Percentiles rank a stretch among this genome's conserved stretches.
phyloP scores from a whole-genome alignment of 345 rosid species.

The Luvunga scandens region DNA sequence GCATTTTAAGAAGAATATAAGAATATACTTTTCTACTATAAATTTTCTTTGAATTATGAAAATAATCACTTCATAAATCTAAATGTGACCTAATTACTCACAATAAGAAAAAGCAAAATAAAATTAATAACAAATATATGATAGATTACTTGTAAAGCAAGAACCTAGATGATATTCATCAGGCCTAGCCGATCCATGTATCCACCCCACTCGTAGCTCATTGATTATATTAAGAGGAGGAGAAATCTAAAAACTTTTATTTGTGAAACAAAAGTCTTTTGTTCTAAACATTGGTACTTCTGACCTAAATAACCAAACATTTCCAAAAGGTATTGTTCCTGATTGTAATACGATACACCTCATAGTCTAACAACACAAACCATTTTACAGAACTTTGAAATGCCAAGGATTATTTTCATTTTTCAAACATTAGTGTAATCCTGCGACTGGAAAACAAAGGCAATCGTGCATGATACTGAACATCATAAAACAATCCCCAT shows the following conservation, averaged over 20 bases:
- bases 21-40: neutral
- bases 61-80: neutral
- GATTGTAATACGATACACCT: neutral
- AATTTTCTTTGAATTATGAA: neutral
- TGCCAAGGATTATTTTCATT: neutral
- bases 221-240: neutral
- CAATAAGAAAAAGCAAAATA: neutral
- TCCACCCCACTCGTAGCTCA: neutral
- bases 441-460: neutral
- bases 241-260: neutral
- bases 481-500: slow-evolving; percentile 2
- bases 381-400: neutral
- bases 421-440: neutral
- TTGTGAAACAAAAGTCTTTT: neutral
- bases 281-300: neutral
- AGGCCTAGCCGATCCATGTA: neutral
- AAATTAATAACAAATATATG: neutral
- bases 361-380: neutral
- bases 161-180: neutral
- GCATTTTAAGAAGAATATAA: neutral
- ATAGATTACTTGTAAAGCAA: neutral
- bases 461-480: neutral
- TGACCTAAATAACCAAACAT: neutral
- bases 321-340: neutral
- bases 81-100: neutral